Percentiles rank a stretch among this genome's conserved stretches.
phyloP scores from a whole-genome alignment of 2,329 filamentous ascomycete genomes.

The Colletotrichum incanum region DNA sequence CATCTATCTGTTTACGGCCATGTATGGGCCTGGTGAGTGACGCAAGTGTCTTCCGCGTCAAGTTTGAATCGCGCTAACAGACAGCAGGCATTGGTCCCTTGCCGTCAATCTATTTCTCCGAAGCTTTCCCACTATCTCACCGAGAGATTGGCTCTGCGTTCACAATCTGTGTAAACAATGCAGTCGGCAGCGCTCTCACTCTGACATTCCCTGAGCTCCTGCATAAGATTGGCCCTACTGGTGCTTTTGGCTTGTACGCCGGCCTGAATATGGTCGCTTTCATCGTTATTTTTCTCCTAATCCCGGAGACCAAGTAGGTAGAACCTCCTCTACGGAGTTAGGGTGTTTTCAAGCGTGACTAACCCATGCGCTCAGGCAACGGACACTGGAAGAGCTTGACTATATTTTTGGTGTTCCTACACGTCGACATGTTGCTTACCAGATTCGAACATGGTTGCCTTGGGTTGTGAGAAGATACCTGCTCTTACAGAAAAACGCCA shows the following conservation, averaged over 20 bases:
- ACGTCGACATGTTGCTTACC: constrained; percentile 51
- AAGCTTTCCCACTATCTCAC: constrained; percentile 70
- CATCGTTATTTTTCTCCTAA: constrained; percentile 74
- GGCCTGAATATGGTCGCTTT: constrained; percentile 74
- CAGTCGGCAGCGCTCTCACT: constrained; percentile 47
- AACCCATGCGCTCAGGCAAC: constrained; percentile 50
- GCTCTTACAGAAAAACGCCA: constrained; percentile 49
- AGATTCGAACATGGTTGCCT: constrained; percentile 52
- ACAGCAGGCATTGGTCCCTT: constrained; percentile 50
- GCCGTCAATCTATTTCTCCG: constrained; percentile 65
- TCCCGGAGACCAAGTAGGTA: constrained; percentile 67
- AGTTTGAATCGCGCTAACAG: neutral
- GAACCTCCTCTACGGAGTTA: too few relatives aligned
- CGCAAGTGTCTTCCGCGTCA: neutral
- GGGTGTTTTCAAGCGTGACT: neutral
- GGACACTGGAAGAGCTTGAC: constrained; percentile 63
- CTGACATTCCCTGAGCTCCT: constrained; percentile 64
- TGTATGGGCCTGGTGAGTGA: constrained; percentile 61
- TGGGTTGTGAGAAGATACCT: constrained; percentile 58
- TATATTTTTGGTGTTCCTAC: constrained; percentile 56
- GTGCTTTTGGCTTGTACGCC: constrained; percentile 74
- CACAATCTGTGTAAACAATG: constrained; percentile 52
- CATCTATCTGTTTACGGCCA: constrained; percentile 69
- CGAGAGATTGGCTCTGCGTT: constrained; percentile 57
- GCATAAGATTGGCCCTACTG: constrained; percentile 54